A percentile compares a stretch with the other conserved stretches of the same genome.
phyloP scores from a whole-genome alignment of 2,329 filamentous ascomycete genomes.

The Sclerotinia subarctica region DNA sequence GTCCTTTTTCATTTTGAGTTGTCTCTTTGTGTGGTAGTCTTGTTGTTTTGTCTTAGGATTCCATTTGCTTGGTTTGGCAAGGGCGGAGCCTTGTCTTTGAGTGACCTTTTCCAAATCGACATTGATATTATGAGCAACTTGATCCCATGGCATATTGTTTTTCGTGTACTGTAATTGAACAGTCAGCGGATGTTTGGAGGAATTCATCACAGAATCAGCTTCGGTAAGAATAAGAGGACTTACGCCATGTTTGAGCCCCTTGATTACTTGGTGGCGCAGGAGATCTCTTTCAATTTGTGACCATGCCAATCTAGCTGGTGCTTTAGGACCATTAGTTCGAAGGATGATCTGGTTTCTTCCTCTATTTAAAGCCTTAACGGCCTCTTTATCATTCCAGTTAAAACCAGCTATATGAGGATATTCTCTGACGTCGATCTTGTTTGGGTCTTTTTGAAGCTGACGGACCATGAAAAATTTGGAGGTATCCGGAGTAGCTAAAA shows the following conservation, averaged over 20 bases:
- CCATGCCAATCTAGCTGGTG: neutral
- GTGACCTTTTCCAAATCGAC: neutral
- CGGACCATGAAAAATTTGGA: constrained; percentile 26
- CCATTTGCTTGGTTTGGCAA: constrained; percentile 14
- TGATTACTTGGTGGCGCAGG: constrained; percentile 4
- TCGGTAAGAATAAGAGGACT: neutral
- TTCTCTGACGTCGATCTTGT: constrained; percentile 14
- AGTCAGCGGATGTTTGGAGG: neutral
- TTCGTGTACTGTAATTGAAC: neutral
- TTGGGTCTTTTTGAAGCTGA: neutral
- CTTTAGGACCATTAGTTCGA: neutral
- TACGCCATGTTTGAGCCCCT: neutral
- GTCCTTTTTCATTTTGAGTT: neutral
- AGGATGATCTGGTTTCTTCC: constrained; percentile 14
- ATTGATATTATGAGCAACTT: constrained; percentile 19
- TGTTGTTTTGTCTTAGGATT: neutral
- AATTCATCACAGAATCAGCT: too few species aligned
- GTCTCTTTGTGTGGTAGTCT: neutral
- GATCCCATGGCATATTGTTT: constrained; percentile 3
- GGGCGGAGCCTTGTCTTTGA: neutral
- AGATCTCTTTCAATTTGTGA: constrained; percentile 20
- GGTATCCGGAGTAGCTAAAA: constrained; percentile 12
- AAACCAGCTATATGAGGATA: constrained; percentile 18
- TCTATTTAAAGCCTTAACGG: constrained; percentile 19
- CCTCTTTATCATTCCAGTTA: constrained; percentile 18